phyloP scores from a whole-genome alignment of 805 yeast genomes.

The Candida maesae region DNA sequence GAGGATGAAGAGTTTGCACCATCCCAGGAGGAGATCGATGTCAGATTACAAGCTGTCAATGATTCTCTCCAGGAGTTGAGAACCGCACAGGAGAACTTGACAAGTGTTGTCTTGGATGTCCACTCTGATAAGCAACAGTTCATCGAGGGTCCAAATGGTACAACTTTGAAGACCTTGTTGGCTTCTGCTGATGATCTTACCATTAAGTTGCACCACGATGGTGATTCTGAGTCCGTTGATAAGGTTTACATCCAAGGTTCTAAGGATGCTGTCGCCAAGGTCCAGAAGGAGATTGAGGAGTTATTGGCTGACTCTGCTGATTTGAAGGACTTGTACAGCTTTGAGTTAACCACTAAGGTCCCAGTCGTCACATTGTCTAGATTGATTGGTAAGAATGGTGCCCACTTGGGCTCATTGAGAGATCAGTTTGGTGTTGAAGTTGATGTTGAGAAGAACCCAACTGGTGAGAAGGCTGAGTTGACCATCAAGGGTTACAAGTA shows the following conservation, averaged over 20 bases:
- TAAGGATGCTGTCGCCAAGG: constrained; percentile 54
- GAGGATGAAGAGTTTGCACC: constrained; percentile 70
- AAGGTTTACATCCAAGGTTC: constrained; percentile 69
- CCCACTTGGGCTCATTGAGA: constrained; percentile 61
- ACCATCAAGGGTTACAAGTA: constrained; percentile 71
- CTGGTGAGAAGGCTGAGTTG: constrained; percentile 44
- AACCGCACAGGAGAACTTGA: constrained; percentile 50
- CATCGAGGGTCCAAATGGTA: constrained; percentile 56
- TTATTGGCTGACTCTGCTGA: constrained; percentile 54
- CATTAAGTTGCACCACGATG: constrained; percentile 43
- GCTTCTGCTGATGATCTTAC: constrained; percentile 29
- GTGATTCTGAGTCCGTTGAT: constrained; percentile 40
- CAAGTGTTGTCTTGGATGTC: constrained; percentile 47
- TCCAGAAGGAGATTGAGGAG: constrained; percentile 47
- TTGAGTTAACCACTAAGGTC: no score
- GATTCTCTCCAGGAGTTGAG: constrained; percentile 54
- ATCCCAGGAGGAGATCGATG: constrained; percentile 52
- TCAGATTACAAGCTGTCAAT: constrained; percentile 52
- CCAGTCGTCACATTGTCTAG: constrained; percentile 70
- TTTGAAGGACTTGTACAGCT: constrained; percentile 42
- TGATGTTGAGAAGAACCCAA: constrained; percentile 61
- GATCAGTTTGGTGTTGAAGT: constrained; percentile 73
- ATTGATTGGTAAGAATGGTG: constrained; percentile 87
- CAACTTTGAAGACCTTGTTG: constrained; percentile 47
- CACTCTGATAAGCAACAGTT: constrained; percentile 52